Evolutionary conservation across 345 rosid genomes (phyloP), one percentile per base, ranked within the genome.

Genomic region (Brassica rapa): DNA sequence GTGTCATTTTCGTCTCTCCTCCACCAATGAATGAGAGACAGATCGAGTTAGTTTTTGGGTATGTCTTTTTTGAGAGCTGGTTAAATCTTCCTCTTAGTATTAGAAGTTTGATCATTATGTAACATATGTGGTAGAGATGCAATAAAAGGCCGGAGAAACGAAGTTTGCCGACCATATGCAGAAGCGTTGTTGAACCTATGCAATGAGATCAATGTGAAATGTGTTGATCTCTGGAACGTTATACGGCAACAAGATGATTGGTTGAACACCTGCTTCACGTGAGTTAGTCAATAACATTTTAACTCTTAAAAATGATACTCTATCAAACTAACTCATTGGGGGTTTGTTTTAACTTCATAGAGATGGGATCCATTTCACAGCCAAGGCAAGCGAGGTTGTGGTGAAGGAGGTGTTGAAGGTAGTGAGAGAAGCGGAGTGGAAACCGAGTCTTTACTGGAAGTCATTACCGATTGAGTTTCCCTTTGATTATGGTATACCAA

Each of bases 1-100:
- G 92, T 21, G 33, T 91, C 71, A 82, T 94, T 51, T 89, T 90
- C 70, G 87, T 94, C 4, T 82, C 85, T 53, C 72, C 90, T 0
- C 98, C 98, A 12, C 98, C 98, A 0, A 79, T 91, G 68, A 93
- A 91, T 19, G 94, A 91, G 90, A 80, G 62, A 61, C 86, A 82
- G 77, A 72, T 85, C 23, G 5, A 12, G 0, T 39, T 75, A 49
- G 10, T 15, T 10, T 11, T 86, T 1, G 71, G 86, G 91, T 88
- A 30, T 41, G 9, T 51, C 4, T 29, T 35, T 71, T 59, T 24
- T 46, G n/a, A 57, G 8, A 53, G 24, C 37, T 0, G 0, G 37
- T 73, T 72, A 7, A n/a, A 32, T 61, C 9, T 67, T 63, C n/a
- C 10, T 53, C 10, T 32, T 60, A 16, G 56, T 49, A 21, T 39